Base-by-base conservation (phyloP, 768 basidiomycete genomes). In the Dacryopinax spathularia region DNA sequence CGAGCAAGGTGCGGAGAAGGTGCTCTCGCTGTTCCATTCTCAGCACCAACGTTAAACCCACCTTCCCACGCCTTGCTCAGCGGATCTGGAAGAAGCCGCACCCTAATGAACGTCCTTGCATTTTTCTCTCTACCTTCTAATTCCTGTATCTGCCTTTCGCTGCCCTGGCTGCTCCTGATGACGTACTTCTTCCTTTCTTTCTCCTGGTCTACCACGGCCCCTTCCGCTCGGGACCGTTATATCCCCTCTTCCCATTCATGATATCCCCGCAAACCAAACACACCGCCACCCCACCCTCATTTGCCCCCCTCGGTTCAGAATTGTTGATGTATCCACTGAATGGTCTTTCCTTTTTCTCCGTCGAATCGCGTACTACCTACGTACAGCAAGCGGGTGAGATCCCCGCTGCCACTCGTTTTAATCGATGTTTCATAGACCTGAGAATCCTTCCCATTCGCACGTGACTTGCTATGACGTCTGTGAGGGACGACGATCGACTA, bases 21-120 rank as follows among this genome's bases (percentile, higher is more conserved):
- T 91, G 63, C 79, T 91, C 64, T 88, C 88, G 33, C 77, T 91
- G 66, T 91, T 91, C 73, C 85, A 86, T 41, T 82, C 86, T 29
- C 85, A 56, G 25, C 48, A 56, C 29, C 48, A 56, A 31, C 48
- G 48, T 29, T 56, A 29, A 56, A 13, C 25, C 48, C 48, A 27
- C 3, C 6, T 29, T 10, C 6, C 25, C 29, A 15, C 25, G 43
- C 13, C 36, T 37, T 44, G 13, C 22, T 44, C 13, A 9, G 43
- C 13, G 13, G 13, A 22, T 15, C 43, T 44, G 43, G 43, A 37
- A 10, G 12, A n/a, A 10, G 48, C 48, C 13, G 48, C 48, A 10
- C 48, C 13, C 48, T 56, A 56, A 56, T 56, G 48, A 13, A 22
- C 15, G 5, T 5, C 48, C 29, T 27, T 44, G 43, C 43, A 44